Evolutionary conservation across 805 yeast species (phyloP), one percentile per base, ranked within the genome.

Genomic region (Candida odintsovae): DNA sequence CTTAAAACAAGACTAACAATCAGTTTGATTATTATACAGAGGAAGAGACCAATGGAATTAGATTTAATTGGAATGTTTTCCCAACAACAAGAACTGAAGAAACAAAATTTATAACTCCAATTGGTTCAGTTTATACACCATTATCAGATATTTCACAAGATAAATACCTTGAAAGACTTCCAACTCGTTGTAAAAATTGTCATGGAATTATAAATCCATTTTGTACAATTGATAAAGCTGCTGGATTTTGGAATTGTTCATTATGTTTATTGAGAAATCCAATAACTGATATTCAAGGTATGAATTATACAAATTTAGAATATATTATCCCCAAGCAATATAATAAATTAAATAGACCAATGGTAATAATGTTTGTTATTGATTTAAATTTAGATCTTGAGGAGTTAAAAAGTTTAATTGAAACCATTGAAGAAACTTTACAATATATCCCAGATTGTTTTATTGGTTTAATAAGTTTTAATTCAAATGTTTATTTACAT

Each of bases 61-160:
- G 90, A 53, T 76, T 82, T 64, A 73, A 88, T 28, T 86, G 90
- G 89, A 83, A 81, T 61, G 82, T 85, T 38, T 83, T 92, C 58
- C 98, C 99, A 21, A 80, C 87, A 20, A 86, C 96, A 25, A 81
- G 90, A 57, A 76, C 78, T 37, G 97, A 92, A 65, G 90, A 95
- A n/a, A 82, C 82, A 54, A 83, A 88, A 54, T 83, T 88, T 54
- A 89, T 89, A 19, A 86, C 90, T 23, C 98, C 98, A 8, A 82
- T 94, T 38, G 95, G 96, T 33, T 83, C 95, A 48, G 68, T 94
- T 52, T 92, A 87, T 71, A 89, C 96, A 18, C 99, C 99, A 10
- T 75, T 92, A 3, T 23, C 92, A 84, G 6, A 12, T 21, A 36
- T 20, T 12, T 18, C 38, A 18, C 15, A 13, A 18, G 23, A 36